Conservation (phyloP, 2,329 filamentous ascomycete genomes). For the Balansia obtecta region DNA sequence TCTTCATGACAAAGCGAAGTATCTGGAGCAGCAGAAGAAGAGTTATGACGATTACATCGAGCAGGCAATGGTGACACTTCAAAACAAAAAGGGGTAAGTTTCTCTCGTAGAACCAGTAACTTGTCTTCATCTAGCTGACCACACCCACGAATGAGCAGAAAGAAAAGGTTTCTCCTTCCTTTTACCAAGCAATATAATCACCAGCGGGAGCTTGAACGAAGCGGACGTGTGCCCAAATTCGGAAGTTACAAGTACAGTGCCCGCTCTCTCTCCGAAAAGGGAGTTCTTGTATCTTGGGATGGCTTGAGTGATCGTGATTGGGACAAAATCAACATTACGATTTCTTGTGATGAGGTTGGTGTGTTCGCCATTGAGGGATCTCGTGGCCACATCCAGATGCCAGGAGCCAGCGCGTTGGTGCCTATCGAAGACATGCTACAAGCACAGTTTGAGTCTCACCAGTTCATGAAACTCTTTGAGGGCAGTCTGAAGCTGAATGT, state of each 20-base stretch:
- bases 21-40: slow-evolving; percentile 89
- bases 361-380: slow-evolving; percentile 88
- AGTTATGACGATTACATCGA: slow-evolving; percentile 99
- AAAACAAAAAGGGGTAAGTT: slow-evolving; percentile 81
- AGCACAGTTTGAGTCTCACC: slow-evolving; percentile 92
- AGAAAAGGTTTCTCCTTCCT: slow-evolving; percentile 86
- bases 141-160: slow-evolving; percentile 33
- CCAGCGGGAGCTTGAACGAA: slow-evolving; percentile 85
- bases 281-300: slow-evolving; percentile 84
- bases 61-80: slow-evolving; percentile 91
- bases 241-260: slow-evolving; percentile 96
- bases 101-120: not conserved
- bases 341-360: slow-evolving; percentile 86
- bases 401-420: slow-evolving; percentile 78
- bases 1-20: slow-evolving; percentile 75
- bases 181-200: slow-evolving; percentile 99
- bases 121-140: not conserved
- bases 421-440: slow-evolving; percentile 88
- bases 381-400: slow-evolving; percentile 88
- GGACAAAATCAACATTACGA: slow-evolving; percentile 87
- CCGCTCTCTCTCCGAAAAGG: slow-evolving; percentile 79
- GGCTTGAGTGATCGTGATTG: slow-evolving; percentile 74
- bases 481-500: slow-evolving; percentile 80
- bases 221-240: slow-evolving; percentile 90
- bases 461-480: slow-evolving; percentile 93